A percentile compares a stretch with the other conserved stretches of the same genome.
These are phyloP conservation scores for Aspergillus sp. DNA, from an alignment of 2,329 filamentous ascomycete species.

Conservation along the genomic window DNA sequence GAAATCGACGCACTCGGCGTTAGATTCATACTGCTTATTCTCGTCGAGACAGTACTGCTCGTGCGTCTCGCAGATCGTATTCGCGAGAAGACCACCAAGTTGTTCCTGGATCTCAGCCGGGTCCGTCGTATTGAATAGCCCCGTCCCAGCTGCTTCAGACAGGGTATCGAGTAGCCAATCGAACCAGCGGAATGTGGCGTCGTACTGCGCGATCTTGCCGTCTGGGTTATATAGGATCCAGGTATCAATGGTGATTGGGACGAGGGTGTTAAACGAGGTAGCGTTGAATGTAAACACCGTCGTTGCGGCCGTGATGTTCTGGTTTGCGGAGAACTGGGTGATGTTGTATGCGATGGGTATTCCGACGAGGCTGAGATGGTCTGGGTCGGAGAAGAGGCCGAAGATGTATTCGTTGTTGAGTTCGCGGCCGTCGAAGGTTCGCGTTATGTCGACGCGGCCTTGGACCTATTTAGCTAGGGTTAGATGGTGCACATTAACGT, in stretches of 20 bases:
- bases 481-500: no score
- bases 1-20: constrained; percentile 18
- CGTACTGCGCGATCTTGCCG: constrained; percentile 26
- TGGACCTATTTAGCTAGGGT: constrained; percentile 30
- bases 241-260: constrained; percentile 28
- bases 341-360: constrained; percentile 26
- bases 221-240: constrained; percentile 25
- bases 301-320: constrained; percentile 22
- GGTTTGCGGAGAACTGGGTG: constrained; percentile 25
- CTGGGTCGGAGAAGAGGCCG: constrained; percentile 24
- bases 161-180: constrained; percentile 22
- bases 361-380: constrained; percentile 20
- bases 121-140: constrained; percentile 18
- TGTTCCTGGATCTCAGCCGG: neutral
- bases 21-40: constrained; percentile 23
- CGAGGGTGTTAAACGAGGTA: constrained; percentile 21
- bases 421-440: constrained; percentile 12
- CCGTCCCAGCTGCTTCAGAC: constrained; percentile 9
- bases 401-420: constrained; percentile 17
- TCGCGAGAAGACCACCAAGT: constrained; percentile 15
- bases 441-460: constrained; percentile 16
- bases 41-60: constrained; percentile 19
- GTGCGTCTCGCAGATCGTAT: constrained; percentile 22
- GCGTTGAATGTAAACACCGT: constrained; percentile 27
- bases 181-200: constrained; percentile 28